A percentile compares a stretch with the other conserved stretches of the same genome.
Evolutionary conservation across 2,329 filamentous ascomycete genomes (phyloP).

Genomic region (Xylariaceae sp.): DNA sequence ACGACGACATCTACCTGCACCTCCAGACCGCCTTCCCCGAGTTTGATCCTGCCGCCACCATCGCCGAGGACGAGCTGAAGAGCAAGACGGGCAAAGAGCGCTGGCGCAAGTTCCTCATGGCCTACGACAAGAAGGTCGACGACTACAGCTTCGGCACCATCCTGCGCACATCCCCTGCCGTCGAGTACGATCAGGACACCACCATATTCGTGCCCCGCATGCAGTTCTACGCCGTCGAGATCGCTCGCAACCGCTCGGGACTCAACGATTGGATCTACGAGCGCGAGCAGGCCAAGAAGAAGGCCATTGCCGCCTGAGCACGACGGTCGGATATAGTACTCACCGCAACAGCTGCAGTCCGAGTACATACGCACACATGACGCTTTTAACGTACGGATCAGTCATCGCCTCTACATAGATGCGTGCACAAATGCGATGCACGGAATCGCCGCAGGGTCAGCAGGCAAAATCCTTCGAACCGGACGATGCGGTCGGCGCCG

Average conservation of each 20-base stretch:
- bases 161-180: slow-evolving; percentile 71
- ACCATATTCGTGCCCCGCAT: slow-evolving; percentile 77
- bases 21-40: slow-evolving; percentile 87
- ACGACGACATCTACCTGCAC: slow-evolving; percentile 91
- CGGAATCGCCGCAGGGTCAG: no score
- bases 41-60: slow-evolving; percentile 74
- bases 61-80: slow-evolving; percentile 96
- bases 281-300: slow-evolving; percentile 62
- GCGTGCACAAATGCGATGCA: no score
- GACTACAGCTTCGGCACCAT: slow-evolving; percentile 99
- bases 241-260: slow-evolving; percentile 76
- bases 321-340: no score
- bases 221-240: slow-evolving; percentile 81
- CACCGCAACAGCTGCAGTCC: no score
- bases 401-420: no score
- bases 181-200: slow-evolving; percentile 81
- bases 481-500: no score
- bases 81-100: slow-evolving; percentile 90
- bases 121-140: slow-evolving; percentile 90
- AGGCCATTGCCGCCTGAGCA: neutral
- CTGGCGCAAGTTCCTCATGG: slow-evolving; percentile 92
- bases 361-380: no score
- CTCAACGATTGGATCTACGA: slow-evolving; percentile 98
- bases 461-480: no score
- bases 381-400: neutral